These are phyloP conservation scores for Phoenix dactylifera DNA, from an alignment of 176 grass and related monocot genomes.

Conservation along the genomic window DNA sequence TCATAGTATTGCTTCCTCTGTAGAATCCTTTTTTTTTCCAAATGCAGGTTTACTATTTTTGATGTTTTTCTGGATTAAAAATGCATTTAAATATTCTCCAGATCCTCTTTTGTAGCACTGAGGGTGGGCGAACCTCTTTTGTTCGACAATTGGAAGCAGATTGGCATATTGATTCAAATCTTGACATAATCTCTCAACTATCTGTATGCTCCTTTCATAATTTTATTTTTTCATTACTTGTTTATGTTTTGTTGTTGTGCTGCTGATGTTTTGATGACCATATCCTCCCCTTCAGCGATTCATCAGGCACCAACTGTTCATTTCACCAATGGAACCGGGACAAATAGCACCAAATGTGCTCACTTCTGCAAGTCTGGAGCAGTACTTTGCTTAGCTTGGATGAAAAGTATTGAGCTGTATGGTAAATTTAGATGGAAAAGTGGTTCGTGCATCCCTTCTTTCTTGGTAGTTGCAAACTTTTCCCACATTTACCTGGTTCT, in stretches of 20 bases:
- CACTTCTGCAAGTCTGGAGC: constrained; percentile 59
- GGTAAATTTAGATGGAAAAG: too few relatives aligned
- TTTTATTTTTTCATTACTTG: constrained; percentile 1
- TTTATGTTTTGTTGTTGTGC: constrained; percentile 6
- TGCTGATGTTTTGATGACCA: constrained; percentile 6
- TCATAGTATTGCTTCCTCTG: too few relatives aligned
- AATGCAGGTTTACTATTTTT: neutral
- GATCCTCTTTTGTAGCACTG: constrained; percentile 85
- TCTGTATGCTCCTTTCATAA: constrained; percentile 39
- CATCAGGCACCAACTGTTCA: constrained; percentile 61
- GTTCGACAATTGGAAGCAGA: constrained; percentile 89
- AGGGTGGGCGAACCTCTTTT: constrained; percentile 86
- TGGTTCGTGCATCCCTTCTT: too few relatives aligned
- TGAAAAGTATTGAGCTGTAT: too few relatives aligned
- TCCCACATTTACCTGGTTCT: too few relatives aligned
- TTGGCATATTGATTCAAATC: constrained; percentile 76
- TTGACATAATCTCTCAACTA: constrained; percentile 85
- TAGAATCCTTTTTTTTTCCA: too few relatives aligned
- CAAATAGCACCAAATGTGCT: constrained; percentile 73
- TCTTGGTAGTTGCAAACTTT: too few relatives aligned
- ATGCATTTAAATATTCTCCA: constrained; percentile 14
- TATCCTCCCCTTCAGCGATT: constrained; percentile 47
- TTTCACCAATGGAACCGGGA: constrained; percentile 65
- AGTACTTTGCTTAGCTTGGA: constrained; percentile 56
- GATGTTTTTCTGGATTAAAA: constrained; percentile 5